Conservation (phyloP, 805 yeast genomes). For the Candida vartiovaarae region DNA sequence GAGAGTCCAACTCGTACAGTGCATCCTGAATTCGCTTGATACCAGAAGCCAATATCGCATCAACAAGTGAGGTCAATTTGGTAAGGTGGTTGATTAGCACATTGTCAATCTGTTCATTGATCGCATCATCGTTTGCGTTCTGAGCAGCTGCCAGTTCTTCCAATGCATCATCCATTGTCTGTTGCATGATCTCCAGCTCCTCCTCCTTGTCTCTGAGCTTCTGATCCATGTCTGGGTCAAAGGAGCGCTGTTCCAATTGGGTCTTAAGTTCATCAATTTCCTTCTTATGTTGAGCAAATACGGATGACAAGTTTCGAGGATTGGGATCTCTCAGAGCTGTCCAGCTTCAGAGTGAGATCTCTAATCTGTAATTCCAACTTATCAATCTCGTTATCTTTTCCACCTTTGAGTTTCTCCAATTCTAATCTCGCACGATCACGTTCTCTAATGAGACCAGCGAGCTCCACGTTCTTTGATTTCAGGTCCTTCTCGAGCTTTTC, state of each 20-base stretch:
- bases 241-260: constrained; percentile 22
- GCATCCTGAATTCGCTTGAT: constrained; percentile 69
- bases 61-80: constrained; percentile 51
- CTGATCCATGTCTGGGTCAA: constrained; percentile 32
- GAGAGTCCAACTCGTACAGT: constrained; percentile 62
- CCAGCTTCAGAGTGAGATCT: constrained; percentile 49
- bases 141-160: constrained; percentile 47
- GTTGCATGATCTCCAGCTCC: constrained; percentile 73
- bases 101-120: constrained; percentile 53
- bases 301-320: constrained; percentile 55
- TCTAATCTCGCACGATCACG: constrained; percentile 85
- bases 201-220: constrained; percentile 61
- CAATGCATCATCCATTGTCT: constrained; percentile 68
- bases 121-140: constrained; percentile 41
- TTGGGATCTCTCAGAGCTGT: constrained; percentile 53
- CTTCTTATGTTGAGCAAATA: constrained; percentile 53
- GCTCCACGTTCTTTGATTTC: constrained; percentile 77
- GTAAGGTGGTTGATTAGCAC: constrained; percentile 40
- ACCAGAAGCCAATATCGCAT: constrained; percentile 63
- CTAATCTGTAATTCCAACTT: constrained; percentile 57
- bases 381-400: constrained; percentile 59
- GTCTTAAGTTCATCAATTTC: constrained; percentile 50
- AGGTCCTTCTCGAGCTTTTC: constrained; percentile 78
- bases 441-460: constrained; percentile 83
- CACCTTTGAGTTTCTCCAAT: constrained; percentile 60